Base-by-base conservation (phyloP, 192 early-diverging fungal genomes). In the Mycoemilia scoparia region DNA sequence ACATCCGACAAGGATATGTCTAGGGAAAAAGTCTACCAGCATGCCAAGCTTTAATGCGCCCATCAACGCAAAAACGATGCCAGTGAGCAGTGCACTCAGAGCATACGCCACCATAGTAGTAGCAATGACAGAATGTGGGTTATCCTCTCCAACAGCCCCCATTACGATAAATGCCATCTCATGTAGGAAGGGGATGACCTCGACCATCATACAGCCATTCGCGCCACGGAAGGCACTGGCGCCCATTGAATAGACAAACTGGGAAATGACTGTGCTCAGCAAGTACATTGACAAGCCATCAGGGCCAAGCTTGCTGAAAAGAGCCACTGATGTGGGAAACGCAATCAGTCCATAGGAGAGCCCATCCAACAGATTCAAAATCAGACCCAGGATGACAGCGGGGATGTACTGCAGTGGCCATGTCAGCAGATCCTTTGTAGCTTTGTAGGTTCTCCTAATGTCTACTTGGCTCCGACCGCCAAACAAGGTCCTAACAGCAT, bases 251-350 rank as follows among this genome's bases (percentile, higher is more conserved):
- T 67, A 79, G 12, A 76, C 69, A 18, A 78, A 30, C 44, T 86
- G 82, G 3, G 79, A 63, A 12, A 78, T 46, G n/a, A 79, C 45
- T 32, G 61, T 76, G 67, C 70, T 77, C 1, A 87, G 79, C 58
- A 96, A 74, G 47, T 85, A 96, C 81, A 96, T 96, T 31, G 86
- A 85, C 35, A 96, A 87, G 16, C 93, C 93, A 41, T 75, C 74
- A 2, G 82, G 76, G 3, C 82, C 82, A 49, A 82, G 69, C 5
- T 54, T 49, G 38, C 52, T 60, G 51, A 74, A 84, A 8, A 72
- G 75, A 0, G 77, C 64, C 7, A 78, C 70, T 27, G 70, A 70
- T 1, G 79, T 44, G 0, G 93, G 93, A 41, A 98, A 98, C 12
- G 84, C 78, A 49, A 98, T 96, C 51, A 82, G 73, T 44, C 81